These are phyloP conservation scores for Phylloporus arenicola DNA, from an alignment of 768 basidiomycete genomes.

Conservation along the genomic window DNA sequence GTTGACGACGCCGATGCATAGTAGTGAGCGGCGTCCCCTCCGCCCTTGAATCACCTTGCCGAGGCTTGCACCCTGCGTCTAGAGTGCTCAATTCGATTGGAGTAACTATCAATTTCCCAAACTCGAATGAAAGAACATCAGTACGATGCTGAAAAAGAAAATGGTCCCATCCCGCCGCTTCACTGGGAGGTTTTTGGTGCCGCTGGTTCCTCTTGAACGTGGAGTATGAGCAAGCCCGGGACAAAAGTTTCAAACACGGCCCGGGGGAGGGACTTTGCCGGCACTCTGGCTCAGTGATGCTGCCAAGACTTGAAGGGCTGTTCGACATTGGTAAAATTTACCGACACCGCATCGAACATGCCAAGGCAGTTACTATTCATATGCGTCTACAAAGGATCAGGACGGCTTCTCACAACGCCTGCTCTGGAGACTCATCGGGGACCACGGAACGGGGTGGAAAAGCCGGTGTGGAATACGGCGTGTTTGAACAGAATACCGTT, in stretches of 20 bases:
- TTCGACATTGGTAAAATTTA: slow-evolving; percentile 32
- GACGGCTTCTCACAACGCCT: neutral
- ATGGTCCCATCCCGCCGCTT: too few species aligned
- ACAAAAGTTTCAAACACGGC: too few species aligned
- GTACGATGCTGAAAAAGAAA: too few species aligned
- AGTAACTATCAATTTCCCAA: slow-evolving; percentile 11
- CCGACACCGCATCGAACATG: slow-evolving; percentile 24
- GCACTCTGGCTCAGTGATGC: too few species aligned
- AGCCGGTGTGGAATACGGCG: neutral
- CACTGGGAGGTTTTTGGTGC: too few species aligned
- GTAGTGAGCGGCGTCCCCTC: too few species aligned
- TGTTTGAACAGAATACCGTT: neutral
- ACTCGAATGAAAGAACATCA: too few species aligned
- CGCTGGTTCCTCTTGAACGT: too few species aligned
- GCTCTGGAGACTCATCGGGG: neutral
- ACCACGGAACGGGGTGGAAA: neutral
- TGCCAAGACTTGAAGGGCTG: neutral
- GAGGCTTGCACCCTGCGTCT: too few species aligned
- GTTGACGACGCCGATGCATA: too few species aligned
- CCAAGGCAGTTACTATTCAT: neutral
- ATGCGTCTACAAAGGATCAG: neutral
- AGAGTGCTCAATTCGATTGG: slow-evolving; percentile 1
- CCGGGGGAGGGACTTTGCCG: neutral
- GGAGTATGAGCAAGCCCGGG: too few species aligned
- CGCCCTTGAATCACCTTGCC: too few species aligned